Evolutionary conservation across 306 rosid genomes (phyloP).

Genomic region (Corylus heterophylla): DNA sequence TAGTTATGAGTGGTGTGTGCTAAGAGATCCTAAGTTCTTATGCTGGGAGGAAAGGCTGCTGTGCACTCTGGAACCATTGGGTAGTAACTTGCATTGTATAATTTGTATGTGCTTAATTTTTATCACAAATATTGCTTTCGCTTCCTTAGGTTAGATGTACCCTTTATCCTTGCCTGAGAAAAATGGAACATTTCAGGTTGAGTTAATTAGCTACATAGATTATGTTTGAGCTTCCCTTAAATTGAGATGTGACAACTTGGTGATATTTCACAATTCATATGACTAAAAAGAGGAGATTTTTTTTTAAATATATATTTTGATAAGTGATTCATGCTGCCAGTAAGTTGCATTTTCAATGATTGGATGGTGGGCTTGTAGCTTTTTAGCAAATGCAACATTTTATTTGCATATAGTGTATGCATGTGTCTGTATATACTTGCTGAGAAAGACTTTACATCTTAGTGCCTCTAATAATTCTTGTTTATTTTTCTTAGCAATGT

Average conservation of each 20-base stretch:
- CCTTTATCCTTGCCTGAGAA: neutral
- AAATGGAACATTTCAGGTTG: neutral
- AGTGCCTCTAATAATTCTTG: constrained; percentile 27
- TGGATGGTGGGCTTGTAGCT: neutral
- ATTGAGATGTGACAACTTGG: neutral
- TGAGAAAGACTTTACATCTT: neutral
- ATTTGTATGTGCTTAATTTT: constrained; percentile 7
- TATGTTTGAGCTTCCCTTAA: neutral
- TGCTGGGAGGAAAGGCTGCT: neutral
- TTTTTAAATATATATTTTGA: neutral
- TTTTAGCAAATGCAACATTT: constrained; percentile 8
- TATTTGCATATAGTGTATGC: neutral
- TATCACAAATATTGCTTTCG: constrained; percentile 5
- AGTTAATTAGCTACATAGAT: neutral
- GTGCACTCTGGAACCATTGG: constrained; percentile 3
- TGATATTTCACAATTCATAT: neutral
- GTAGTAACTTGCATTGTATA: constrained; percentile 1
- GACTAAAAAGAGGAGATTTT: neutral
- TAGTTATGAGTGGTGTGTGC: neutral
- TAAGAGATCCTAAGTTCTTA: neutral
- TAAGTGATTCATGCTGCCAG: neutral
- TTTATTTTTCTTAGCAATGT: constrained; percentile 64
- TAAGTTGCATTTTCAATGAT: neutral
- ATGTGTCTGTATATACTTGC: neutral
- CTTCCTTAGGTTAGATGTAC: neutral